Conservation (phyloP, 345 rosid species). For the Anacardium occidentale region DNA sequence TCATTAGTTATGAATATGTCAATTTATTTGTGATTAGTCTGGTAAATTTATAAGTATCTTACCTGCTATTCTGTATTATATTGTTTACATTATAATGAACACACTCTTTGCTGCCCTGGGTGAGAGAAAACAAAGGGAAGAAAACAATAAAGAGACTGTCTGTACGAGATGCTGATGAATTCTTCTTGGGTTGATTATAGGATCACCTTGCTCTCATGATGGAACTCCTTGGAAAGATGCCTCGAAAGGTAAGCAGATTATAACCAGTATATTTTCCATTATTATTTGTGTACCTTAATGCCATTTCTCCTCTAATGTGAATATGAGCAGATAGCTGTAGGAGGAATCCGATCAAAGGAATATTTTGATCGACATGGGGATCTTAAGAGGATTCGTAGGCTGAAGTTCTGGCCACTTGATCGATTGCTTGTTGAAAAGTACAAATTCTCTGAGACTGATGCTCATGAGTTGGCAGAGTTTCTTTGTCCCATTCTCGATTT, state of each 20-base stretch:
- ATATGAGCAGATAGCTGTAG: slow-evolving; percentile 69
- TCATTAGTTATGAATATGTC: background rate
- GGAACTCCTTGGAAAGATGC: slow-evolving; percentile 98
- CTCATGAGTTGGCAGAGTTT: slow-evolving; percentile 74
- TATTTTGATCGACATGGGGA: slow-evolving; percentile 94
- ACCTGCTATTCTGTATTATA: background rate
- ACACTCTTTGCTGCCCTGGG: background rate
- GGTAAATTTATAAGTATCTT: background rate
- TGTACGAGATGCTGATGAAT: slow-evolving; percentile 8
- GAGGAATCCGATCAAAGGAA: slow-evolving; percentile 87
- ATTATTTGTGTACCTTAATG: background rate
- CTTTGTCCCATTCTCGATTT: slow-evolving; percentile 77
- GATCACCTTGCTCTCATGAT: slow-evolving; percentile 98
- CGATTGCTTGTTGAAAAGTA: slow-evolving; percentile 73
- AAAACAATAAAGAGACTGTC: background rate
- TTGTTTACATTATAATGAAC: background rate
- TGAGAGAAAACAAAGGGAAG: background rate
- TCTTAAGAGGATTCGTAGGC: slow-evolving; percentile 82
- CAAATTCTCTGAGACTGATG: slow-evolving; percentile 67
- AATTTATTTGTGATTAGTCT: background rate
- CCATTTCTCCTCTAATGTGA: slow-evolving; percentile 22
- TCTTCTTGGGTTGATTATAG: slow-evolving; percentile 44
- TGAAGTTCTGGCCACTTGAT: slow-evolving; percentile 79
- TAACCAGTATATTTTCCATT: background rate
- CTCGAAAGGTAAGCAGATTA: slow-evolving; percentile 63